Evolutionary conservation across 2,329 filamentous ascomycete genomes (phyloP), one percentile per base, ranked within the genome.

Genomic region (Neoascochyta sp.): DNA sequence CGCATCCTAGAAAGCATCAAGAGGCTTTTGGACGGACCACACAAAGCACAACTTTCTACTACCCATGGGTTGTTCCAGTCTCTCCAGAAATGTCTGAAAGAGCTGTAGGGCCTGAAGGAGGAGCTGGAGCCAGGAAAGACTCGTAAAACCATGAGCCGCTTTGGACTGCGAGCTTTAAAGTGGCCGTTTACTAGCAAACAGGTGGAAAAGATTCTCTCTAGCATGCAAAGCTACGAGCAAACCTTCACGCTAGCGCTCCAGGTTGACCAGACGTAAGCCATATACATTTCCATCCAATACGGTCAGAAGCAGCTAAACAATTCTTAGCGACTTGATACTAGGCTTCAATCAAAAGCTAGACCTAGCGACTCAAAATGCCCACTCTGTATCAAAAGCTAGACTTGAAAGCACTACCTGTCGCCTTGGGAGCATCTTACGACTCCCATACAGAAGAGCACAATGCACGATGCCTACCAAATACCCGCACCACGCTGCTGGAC

Each of bases 161-260:
- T 57, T 25, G 52, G 62, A 16, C 15, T 62, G 8, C 54, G 57
- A 34, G 52, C 60, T 24, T 45, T 67, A 9, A 67, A 59, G 44
- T 68, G 62, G 64, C 64, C 62, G 3, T 59, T 67, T 23, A 45
- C 52, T 16, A 63, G 52, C 22, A 54, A 60, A 22, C 49, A 66
- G 25, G 50, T 65, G 23, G 50, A 62, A 9, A 43, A 29, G 28
- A 43, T 45, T 4, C 26, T 51, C 32, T 24, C 15, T 22, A 48
- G 43, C 8, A 45, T 68, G 16, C 32, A 46, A 28, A 39, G 39
- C 21, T 57, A 48, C 24, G 50, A 48, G 21, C 27, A 50, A 14
- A 47, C 38, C 0, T 54, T 65, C 29, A 51, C 31, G 9, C 29
- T 52, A 4, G 51, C 47, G 25, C 46, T 67, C 12, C 52, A 60